Evolutionary conservation across 495 filamentous ascomycete genomes (phyloP).

Genomic region (Penicillium herquei): DNA sequence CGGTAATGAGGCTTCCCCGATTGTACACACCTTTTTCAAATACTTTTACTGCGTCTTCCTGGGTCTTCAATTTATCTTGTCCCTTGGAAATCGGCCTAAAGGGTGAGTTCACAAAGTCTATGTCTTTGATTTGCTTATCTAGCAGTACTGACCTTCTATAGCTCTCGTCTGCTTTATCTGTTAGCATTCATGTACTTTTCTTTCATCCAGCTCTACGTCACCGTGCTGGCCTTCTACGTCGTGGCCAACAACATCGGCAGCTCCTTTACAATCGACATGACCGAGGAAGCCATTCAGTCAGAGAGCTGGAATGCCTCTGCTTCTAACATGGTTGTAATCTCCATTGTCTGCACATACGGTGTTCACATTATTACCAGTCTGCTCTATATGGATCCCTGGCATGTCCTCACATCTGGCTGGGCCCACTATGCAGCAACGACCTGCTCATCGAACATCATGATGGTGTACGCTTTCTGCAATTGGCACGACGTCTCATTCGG

Average conservation of each 20-base stretch:
- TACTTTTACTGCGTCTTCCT: constrained; percentile 83
- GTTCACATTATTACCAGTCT: constrained; percentile 94
- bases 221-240: constrained; percentile 77
- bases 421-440: constrained; percentile 50
- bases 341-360: constrained; percentile 86
- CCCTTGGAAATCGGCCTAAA: constrained; percentile 88
- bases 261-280: constrained; percentile 37
- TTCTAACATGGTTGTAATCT: constrained; percentile 75
- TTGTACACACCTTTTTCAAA: constrained; percentile 80
- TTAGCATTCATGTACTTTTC: constrained; percentile 76
- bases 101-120: constrained; percentile 41
- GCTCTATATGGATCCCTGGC: constrained; percentile 96
- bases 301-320: not conserved
- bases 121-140: not conserved
- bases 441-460: constrained; percentile 89
- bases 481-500: constrained; percentile 99
- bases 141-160: constrained; percentile 35
- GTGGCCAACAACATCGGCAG: constrained; percentile 62
- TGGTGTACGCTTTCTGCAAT: constrained; percentile 95
- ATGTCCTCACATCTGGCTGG: constrained; percentile 96
- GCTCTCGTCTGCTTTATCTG: constrained; percentile 63
- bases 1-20: constrained; percentile 70
- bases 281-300: constrained; percentile 5
- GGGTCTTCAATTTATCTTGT: constrained; percentile 87
- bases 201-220: constrained; percentile 71